Base-by-base conservation (phyloP, 169 alveolate species). In the Cyclospora cayetanensis region DNA sequence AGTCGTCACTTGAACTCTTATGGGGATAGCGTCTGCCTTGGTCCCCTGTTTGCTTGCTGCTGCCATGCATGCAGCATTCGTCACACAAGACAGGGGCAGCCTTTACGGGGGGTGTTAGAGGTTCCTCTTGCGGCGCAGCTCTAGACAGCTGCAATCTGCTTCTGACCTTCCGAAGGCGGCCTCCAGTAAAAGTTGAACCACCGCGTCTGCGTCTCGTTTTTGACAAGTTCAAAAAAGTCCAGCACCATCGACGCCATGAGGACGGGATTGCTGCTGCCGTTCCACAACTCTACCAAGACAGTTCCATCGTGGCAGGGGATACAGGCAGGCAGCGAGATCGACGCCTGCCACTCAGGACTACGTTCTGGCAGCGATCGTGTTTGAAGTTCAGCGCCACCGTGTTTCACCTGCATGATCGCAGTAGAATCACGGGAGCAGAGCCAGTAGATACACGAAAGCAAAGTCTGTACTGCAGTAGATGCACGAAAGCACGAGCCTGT, bases 181-280 rank as follows among this genome's bases (percentile, higher is more conserved):
- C 95, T 93, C 94, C 96, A 96, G 90, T 96, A 96, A 41, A 96
- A 76, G 79, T 96, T 96, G 60, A 95, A 94, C 97, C 97, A 96
- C 60, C 96, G 82, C 34, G 96, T 93, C 25, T 90, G 83, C 52
- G 94, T 79, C 39, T 94, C 96, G 70, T 95, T 91, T 80, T 96
- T 96, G 25, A 95, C 41, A 22, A 96, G 91, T 31, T 94, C 96
- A 68, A 94, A 95, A 42, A 94, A 90, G 77, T 95, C 97, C 22
- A 95, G 25, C 35, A 93, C 87, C 63, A 95, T 80, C 80, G 95
- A 94, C 39, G 92, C 94, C 76, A 95, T 94, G 53, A 95, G 93
- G 31, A 94, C 93, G 2, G 96, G 93, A 50, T 93, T 94, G 29
- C 93, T 88, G 34, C 95, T 95, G 70, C 97, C 97, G 68, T 95